Evolutionary conservation across 2,329 filamentous ascomycete genomes (phyloP), one percentile per base, ranked within the genome.

Genomic region (Triangularia setosa): DNA sequence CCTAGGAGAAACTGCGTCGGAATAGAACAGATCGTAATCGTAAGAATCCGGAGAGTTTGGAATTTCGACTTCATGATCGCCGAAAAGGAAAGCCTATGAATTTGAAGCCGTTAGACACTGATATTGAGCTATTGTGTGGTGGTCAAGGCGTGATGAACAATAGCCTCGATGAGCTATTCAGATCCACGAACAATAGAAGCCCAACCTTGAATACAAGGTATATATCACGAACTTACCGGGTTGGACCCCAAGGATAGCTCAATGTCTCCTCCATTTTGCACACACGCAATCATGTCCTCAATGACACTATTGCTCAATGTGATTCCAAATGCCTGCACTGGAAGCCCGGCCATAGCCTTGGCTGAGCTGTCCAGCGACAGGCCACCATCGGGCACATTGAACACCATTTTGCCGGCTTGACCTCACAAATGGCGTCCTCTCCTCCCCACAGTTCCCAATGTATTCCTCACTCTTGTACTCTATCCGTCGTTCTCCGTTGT

Each of bases 251-350:
- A 75, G 4, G 83, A 81, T 70, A 89, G 77, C 70, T 85, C 79
- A 61, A 89, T 80, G 55, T 81, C 78, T 62, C 84, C 80, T 59
- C 84, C 85, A 77, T 81, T 80, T 70, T 83, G 82, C 44, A 84
- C 80, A 71, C 83, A 85, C 73, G 80, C 80, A 69, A 89, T 87
- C 82, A 89, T 84, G 67, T 85, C 80, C 73, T 87, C 84, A 70
- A 89, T 83, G 60, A 86, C 79, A 72, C 78, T 79, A 72, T 87
- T 82, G 69, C 78, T 81, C 67, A 89, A 75, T n/a, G 79, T 81
- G 63, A 89, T 76, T 67, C 84, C 81, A 72, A 89, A 85, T 30
- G 83, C 84, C 71, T 87, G 84, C 28, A 79, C 77, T 8, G 82
- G 83, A 40, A 84, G 75, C 64, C 77, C 75, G 60, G 78, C 77